Evolutionary conservation across 2,329 filamentous ascomycete species (phyloP).

Genomic region (Zopfia rhizophila): DNA sequence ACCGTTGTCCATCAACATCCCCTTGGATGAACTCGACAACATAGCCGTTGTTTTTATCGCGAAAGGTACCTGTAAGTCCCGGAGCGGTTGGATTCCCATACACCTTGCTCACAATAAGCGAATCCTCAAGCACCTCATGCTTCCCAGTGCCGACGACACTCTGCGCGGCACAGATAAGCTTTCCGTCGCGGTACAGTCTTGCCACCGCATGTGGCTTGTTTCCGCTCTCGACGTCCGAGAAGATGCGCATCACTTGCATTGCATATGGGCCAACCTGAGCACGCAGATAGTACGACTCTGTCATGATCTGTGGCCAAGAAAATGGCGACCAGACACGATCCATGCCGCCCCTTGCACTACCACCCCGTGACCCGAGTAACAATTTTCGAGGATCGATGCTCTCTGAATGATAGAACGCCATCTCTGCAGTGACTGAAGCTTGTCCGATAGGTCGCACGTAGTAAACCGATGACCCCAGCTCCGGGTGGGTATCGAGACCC

Average conservation of each 20-base stretch:
- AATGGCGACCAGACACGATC: conserved; percentile 12
- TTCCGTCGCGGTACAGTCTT: conserved; percentile 12
- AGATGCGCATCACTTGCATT: conserved; percentile 12
- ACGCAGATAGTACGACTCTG: conserved; percentile 14
- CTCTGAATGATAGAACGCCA: conserved; percentile 1
- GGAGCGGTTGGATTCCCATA: too few relatives aligned
- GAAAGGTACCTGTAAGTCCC: conserved; percentile 7
- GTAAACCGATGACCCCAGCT: conserved; percentile 8
- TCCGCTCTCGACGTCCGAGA: conserved; percentile 11
- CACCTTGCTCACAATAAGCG: conserved; percentile 8
- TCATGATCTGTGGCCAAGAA: conserved; percentile 12
- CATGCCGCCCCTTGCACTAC: conserved; percentile 11
- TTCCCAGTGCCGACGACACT: conserved; percentile 1
- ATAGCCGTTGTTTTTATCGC: conserved; percentile 12
- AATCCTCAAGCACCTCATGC: conserved; percentile 6
- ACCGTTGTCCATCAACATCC: too few relatives aligned
- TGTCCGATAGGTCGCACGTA: conserved; percentile 13
- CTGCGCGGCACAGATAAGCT: conserved; percentile 9
- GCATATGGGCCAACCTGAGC: conserved; percentile 13
- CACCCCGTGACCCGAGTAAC: conserved; percentile 9
- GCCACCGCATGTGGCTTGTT: conserved; percentile 6
- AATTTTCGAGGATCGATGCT: conserved; percentile 5
- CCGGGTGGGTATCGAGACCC: conserved; percentile 6
- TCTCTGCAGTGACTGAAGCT: conserved; percentile 7
- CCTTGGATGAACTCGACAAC: conserved; percentile 5